Evolutionary conservation across 345 rosid genomes (phyloP).

Genomic region (Arabidopsis arenosa): DNA sequence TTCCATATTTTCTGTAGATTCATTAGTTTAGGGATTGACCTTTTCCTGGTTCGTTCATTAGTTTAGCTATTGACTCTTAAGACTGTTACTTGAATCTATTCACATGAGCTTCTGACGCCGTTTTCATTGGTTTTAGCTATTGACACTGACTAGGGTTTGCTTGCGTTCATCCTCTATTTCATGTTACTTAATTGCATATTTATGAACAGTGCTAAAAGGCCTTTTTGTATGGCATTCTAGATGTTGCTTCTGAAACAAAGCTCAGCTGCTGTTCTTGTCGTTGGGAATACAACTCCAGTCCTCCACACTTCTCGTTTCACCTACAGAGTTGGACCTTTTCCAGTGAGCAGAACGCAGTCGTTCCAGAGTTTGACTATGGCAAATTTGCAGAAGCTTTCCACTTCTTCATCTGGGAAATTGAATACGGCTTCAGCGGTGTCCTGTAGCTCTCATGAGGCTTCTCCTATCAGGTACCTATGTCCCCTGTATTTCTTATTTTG

Average conservation of each 20-base stretch:
- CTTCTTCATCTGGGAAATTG: constrained; percentile 24
- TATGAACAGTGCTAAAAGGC: neutral
- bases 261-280: constrained; percentile 34
- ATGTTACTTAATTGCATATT: neutral
- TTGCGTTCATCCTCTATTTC: neutral
- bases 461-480: constrained; percentile 29
- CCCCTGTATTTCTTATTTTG: neutral
- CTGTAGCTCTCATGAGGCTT: constrained; percentile 34
- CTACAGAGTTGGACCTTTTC: constrained; percentile 22
- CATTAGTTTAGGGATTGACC: neutral
- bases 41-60: too few species aligned
- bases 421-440: constrained; percentile 23
- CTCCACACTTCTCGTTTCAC: constrained; percentile 22
- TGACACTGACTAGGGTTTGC: neutral
- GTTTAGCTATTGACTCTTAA: neutral
- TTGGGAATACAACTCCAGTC: constrained; percentile 27
- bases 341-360: constrained; percentile 1
- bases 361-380: constrained; percentile 39
- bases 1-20: neutral
- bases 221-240: constrained; percentile 23
- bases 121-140: neutral
- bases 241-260: constrained; percentile 46
- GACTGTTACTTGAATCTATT: neutral
- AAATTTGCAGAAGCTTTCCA: constrained; percentile 6
- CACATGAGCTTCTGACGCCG: neutral